Conservation (phyloP, 1,284 basidiomycete genomes). For the Rhodofomes roseus region DNA sequence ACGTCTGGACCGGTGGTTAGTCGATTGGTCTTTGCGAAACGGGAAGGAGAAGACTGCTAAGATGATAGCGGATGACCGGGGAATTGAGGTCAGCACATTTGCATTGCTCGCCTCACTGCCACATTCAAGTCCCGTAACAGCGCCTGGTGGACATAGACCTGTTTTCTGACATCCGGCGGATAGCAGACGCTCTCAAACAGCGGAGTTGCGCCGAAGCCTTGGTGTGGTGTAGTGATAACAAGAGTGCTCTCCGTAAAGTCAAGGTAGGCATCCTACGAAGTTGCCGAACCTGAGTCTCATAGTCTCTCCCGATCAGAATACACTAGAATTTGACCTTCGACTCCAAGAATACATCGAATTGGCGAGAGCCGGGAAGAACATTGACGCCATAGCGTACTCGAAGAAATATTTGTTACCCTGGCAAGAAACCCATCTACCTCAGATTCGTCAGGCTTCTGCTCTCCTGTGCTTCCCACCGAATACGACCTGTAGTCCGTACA, state of each 20-base stretch:
- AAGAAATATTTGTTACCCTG: conserved; percentile 82
- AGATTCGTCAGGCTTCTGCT: conserved; percentile 76
- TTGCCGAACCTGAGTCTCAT: background rate
- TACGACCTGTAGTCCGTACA: conserved; percentile 69
- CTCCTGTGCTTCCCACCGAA: conserved; percentile 71
- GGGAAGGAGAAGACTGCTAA: conserved; percentile 70
- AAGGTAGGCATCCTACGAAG: conserved; percentile 49
- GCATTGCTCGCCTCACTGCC: background rate
- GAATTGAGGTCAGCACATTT: conserved; percentile 57
- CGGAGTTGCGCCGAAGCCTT: conserved; percentile 87
- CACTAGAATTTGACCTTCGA: conserved; percentile 93
- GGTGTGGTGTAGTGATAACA: conserved; percentile 96
- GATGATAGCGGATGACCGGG: conserved; percentile 64
- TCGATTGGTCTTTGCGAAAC: conserved; percentile 85
- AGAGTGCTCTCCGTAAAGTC: conserved; percentile 85
- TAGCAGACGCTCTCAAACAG: conserved; percentile 74
- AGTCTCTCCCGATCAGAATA: conserved; percentile 68
- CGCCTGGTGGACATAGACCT: conserved; percentile 88
- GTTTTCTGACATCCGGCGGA: conserved; percentile 83
- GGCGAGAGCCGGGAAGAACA: conserved; percentile 59
- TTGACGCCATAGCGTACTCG: conserved; percentile 83
- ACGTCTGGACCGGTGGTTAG: conserved; percentile 85
- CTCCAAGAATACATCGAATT: conserved; percentile 97
- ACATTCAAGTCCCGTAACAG: conserved; percentile 33
- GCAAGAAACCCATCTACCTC: conserved; percentile 73